Evolutionary conservation across 805 yeast species (phyloP).

Genomic region (Kazachstania martiniae): DNA sequence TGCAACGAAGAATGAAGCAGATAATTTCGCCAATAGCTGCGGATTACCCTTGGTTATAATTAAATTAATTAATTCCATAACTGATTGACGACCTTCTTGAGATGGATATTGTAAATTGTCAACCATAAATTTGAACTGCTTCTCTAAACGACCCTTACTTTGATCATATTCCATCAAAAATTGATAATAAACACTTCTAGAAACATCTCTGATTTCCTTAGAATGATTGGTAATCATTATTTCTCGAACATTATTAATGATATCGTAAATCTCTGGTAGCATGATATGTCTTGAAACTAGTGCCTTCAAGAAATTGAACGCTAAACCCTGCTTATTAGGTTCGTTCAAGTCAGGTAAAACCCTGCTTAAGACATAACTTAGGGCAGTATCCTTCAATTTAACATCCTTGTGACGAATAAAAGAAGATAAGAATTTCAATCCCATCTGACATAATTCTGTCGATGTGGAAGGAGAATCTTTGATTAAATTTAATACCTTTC

Average conservation of each 20-base stretch:
- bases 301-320: constrained; percentile 74
- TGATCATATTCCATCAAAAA: constrained; percentile 93
- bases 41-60: constrained; percentile 56
- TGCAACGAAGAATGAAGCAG: constrained; percentile 74
- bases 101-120: constrained; percentile 77
- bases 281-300: constrained; percentile 61
- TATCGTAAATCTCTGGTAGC: constrained; percentile 84
- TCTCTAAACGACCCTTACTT: constrained; percentile 73
- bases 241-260: constrained; percentile 67
- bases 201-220: constrained; percentile 68
- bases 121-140: constrained; percentile 71
- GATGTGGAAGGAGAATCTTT: constrained; percentile 71
- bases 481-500: constrained; percentile 49
- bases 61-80: constrained; percentile 72
- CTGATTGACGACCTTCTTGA: constrained; percentile 78
- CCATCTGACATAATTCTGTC: constrained; percentile 68
- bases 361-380: constrained; percentile 61
- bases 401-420: constrained; percentile 62
- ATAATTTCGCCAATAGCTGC: constrained; percentile 46
- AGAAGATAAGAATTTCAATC: constrained; percentile 62
- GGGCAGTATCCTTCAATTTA: constrained; percentile 54
- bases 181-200: constrained; percentile 73
- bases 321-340: constrained; percentile 78
- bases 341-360: constrained; percentile 83
- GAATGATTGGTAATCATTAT: constrained; percentile 88